Percentiles rank a stretch among this genome's conserved stretches.
phyloP scores from a whole-genome alignment of 2,329 filamentous ascomycete species.

The Chrysosporium keratinophilum region DNA sequence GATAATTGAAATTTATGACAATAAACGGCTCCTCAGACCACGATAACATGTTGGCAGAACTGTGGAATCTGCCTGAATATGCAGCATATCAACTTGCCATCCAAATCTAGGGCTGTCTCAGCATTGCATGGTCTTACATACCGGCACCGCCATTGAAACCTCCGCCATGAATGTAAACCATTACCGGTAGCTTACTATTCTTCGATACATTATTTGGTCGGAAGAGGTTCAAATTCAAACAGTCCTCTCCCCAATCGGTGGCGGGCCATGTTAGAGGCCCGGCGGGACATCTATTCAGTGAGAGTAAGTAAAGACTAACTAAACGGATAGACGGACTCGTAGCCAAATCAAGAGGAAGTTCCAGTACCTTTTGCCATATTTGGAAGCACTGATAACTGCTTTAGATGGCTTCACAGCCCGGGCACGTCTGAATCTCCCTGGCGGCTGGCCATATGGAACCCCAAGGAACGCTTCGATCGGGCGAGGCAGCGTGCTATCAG shows the following conservation, averaged over 20 bases:
- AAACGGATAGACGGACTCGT: neutral
- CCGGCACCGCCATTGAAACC: conserved; percentile 28
- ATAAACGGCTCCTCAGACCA: conserved; percentile 41
- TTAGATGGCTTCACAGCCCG: conserved; percentile 22
- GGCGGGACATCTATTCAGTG: conserved; percentile 12
- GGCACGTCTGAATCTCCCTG: conserved; percentile 38
- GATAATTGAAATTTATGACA: conserved; percentile 38
- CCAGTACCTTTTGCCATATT: conserved; percentile 23
- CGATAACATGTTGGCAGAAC: conserved; percentile 52
- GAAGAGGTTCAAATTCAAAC: conserved; percentile 35
- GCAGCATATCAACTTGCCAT: neutral
- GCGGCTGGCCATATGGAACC: conserved; percentile 42
- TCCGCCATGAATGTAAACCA: conserved; percentile 36
- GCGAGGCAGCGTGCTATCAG: conserved; percentile 19
- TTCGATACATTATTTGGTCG: conserved; percentile 21
- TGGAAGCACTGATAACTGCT: conserved; percentile 28
- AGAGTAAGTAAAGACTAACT: neutral
- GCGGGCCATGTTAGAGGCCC: conserved; percentile 17
- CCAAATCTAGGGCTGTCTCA: neutral
- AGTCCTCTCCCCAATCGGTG: conserved; percentile 37
- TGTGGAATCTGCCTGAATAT: conserved; percentile 36
- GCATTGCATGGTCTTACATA: conserved; percentile 1
- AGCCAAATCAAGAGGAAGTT: neutral
- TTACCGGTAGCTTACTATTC: conserved; percentile 28
- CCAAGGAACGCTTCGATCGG: conserved; percentile 37